Evolutionary conservation across 257 asterid species (phyloP), one percentile per base, ranked within the genome.

Genomic region (Scutellaria barbata): DNA sequence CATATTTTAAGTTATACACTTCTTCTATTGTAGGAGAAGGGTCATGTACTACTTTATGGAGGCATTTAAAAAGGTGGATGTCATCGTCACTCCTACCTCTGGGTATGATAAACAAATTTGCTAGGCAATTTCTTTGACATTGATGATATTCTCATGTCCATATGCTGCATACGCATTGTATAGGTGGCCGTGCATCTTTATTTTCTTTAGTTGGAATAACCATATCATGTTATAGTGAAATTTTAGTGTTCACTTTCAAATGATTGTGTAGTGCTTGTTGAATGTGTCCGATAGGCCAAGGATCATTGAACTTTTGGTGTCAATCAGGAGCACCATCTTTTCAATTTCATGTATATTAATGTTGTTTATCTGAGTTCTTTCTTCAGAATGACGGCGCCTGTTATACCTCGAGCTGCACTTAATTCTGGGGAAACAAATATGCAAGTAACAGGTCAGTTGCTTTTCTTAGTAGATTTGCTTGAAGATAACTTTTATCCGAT

Each of bases 51-150:
- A 85, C 83, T 88, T 84, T 76, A 86, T 69, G 85, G 96, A 91
- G 84, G 80, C 83, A 39, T 90, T 91, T 70, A 88, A 87, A 74
- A 82, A 81, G 77, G 99, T 88, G 81, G 99, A 95, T 78, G 81
- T 92, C 66, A 91, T 95, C 77, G 90, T 95, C 74, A 89, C 98
- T 73, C 98, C 99, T 52, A 95, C 99, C 40, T 87, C 99, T 0
- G 98, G 98, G 99, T 95, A 89, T 6, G 90, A 74, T 45, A 47
- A 54, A 64, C 62, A 33, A 54, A 53, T 54, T 43, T 12, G 45
- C 53, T 30, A 59, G n/a, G 42, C 57, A 20, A 51, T 46, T 55
- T 46, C 57, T 35, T 20, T 51, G 60, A 51, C 60, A 20, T 18
- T 45, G 50, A 68, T 43, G 35, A 50, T 64, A 48, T 64, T 76